A percentile compares a stretch with the other conserved stretches of the same genome.
phyloP scores from a whole-genome alignment of 805 yeast species.

The Myxozyma mucilagina region DNA sequence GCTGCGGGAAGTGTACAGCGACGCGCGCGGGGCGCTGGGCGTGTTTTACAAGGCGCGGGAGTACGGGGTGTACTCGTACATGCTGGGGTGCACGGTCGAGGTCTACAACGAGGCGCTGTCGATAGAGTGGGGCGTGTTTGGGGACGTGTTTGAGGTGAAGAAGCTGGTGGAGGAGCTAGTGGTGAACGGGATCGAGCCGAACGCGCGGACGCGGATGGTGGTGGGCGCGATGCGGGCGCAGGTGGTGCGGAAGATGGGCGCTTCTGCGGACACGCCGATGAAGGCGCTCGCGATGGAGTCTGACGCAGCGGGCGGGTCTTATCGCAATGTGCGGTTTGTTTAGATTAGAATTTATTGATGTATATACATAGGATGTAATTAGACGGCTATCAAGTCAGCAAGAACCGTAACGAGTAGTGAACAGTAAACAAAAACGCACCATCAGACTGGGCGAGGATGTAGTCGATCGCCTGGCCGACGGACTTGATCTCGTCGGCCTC shows the following conservation, averaged over 20 bases:
- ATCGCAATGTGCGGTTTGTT: slow-evolving; percentile 13
- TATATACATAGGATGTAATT: neutral
- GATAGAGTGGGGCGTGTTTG: slow-evolving; percentile 45
- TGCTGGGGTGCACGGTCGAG: slow-evolving; percentile 44
- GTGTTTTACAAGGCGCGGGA: slow-evolving; percentile 43
- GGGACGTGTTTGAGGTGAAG: slow-evolving; percentile 43
- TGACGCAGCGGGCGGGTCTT: slow-evolving; percentile 11
- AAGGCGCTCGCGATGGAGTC: slow-evolving; percentile 14
- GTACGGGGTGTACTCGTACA: slow-evolving; percentile 42
- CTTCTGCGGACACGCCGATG: slow-evolving; percentile 8
- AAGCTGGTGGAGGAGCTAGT: slow-evolving; percentile 45
- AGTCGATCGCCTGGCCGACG: slow-evolving; percentile 89
- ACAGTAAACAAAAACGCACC: no score
- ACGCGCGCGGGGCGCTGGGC: slow-evolving; percentile 38
- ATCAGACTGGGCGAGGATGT: slow-evolving; percentile 61
- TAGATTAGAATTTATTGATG: neutral
- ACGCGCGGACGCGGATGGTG: slow-evolving; percentile 40
- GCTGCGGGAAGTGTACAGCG: slow-evolving; percentile 12
- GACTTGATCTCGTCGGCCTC: slow-evolving; percentile 92
- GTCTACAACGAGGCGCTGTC: slow-evolving; percentile 44
- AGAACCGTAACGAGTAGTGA: no score
- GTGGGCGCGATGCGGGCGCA: slow-evolving; percentile 32
- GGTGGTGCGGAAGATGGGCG: neutral
- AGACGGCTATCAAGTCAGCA: slow-evolving; percentile 19
- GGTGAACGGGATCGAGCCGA: slow-evolving; percentile 46